A percentile compares a stretch with the other conserved stretches of the same genome.
phyloP scores from a whole-genome alignment of 495 filamentous ascomycete genomes.

The Penicillium turbatum region DNA sequence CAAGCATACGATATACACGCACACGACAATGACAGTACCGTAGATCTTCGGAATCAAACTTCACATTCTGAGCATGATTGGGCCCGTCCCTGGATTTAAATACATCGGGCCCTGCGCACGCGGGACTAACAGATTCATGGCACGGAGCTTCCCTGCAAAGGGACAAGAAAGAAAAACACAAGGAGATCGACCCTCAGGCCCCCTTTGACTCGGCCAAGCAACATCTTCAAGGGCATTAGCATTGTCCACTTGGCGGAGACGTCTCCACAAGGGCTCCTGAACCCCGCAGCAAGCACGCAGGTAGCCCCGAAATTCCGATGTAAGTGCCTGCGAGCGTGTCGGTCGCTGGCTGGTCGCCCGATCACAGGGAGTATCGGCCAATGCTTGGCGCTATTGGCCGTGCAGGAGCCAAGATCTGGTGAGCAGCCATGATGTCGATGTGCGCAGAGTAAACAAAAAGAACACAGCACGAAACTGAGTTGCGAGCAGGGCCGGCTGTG shows the following conservation, averaged over 20 bases:
- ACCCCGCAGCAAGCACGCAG: conserved; percentile 18
- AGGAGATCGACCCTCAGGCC: conserved; percentile 9
- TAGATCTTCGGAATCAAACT: not conserved
- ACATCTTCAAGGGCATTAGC: conserved; percentile 5
- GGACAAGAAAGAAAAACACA: not conserved
- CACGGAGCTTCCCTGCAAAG: not conserved
- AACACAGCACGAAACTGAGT: not conserved
- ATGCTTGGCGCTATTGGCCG: conserved; percentile 14
- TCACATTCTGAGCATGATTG: conserved; percentile 1
- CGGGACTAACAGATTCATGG: not conserved
- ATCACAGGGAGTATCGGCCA: not conserved
- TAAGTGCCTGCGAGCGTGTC: conserved; percentile 2
- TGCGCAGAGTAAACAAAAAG: not conserved
- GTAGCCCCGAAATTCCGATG: conserved; percentile 7
- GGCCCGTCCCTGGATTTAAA: conserved; percentile 14
- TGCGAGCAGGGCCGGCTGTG: not conserved
- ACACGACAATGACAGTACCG: not conserved
- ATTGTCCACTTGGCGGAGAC: conserved; percentile 9
- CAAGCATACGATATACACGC: not conserved
- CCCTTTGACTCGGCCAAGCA: conserved; percentile 3
- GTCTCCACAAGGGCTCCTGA: conserved; percentile 14
- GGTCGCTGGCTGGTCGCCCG: conserved; percentile 1
- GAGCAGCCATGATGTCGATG: conserved; percentile 1
- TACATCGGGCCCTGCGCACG: conserved; percentile 3
- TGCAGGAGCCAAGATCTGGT: conserved; percentile 13